phyloP scores from a whole-genome alignment of 768 basidiomycete genomes.

The Suillus subaureus region DNA sequence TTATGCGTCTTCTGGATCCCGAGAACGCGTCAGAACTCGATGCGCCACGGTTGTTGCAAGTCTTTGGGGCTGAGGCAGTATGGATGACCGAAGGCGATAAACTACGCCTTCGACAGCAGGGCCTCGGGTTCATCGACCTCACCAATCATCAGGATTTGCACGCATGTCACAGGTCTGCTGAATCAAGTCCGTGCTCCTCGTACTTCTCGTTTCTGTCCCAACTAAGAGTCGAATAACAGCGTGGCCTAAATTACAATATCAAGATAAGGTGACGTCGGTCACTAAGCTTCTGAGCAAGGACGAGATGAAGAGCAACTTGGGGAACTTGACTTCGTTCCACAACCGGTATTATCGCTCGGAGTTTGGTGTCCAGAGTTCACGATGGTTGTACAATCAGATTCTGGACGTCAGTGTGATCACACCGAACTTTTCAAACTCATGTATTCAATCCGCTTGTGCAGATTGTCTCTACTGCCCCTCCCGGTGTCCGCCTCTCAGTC shows the following conservation, averaged over 20 bases:
- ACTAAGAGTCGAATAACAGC: constrained; percentile 36
- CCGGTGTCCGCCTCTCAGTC: constrained; percentile 20
- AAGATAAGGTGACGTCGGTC: constrained; percentile 17
- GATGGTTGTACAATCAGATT: constrained; percentile 36
- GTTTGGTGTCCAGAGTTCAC: constrained; percentile 41
- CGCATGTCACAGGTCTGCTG: not conserved
- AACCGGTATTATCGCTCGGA: constrained; percentile 45
- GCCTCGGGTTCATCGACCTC: constrained; percentile 18
- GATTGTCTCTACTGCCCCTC: constrained; percentile 19
- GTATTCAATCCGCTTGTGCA: not conserved
- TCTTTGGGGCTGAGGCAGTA: constrained; percentile 16
- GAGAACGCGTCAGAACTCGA: constrained; percentile 18
- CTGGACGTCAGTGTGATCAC: constrained; percentile 7
- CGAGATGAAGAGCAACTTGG: constrained; percentile 41
- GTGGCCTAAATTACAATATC: constrained; percentile 19
- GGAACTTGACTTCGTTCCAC: constrained; percentile 41
- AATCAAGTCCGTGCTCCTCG: constrained; percentile 4
- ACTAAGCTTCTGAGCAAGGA: constrained; percentile 6
- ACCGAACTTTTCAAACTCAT: not conserved
- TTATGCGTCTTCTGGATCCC: constrained; percentile 20
- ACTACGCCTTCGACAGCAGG: constrained; percentile 15
- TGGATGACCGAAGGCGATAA: constrained; percentile 24
- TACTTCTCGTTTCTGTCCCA: constrained; percentile 15
- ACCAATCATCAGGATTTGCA: constrained; percentile 12
- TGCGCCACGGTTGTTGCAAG: constrained; percentile 20